Conservation (phyloP, 495 filamentous ascomycete species). For the Peziza echinospora region DNA sequence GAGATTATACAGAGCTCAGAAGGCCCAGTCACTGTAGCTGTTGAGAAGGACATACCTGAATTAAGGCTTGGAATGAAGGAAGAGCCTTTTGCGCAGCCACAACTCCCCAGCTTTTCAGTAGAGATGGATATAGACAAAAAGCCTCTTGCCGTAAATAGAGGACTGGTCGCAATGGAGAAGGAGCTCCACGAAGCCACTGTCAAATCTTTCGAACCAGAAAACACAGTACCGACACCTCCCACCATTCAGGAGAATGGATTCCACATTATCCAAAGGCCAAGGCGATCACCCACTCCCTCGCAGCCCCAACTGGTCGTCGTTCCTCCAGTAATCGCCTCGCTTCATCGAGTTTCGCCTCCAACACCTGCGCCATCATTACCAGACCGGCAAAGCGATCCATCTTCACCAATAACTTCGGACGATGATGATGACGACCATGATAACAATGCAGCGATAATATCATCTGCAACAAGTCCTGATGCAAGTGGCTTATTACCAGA, state of each 20-base stretch:
- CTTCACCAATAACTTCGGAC: constrained; percentile 15
- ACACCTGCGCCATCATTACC: constrained; percentile 9
- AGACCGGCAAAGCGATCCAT: constrained; percentile 7
- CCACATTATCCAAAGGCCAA: not conserved
- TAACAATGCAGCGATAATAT: constrained; percentile 10
- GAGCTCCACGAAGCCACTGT: not conserved
- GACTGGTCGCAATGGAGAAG: not conserved
- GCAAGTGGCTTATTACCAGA: constrained; percentile 8
- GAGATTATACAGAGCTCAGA: too few relatives aligned
- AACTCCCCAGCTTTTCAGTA: too few relatives aligned
- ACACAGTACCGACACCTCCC: not conserved
- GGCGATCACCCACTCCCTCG: not conserved
- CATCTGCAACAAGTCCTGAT: constrained; percentile 20
- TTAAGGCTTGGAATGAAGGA: too few relatives aligned
- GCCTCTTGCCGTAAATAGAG: not conserved
- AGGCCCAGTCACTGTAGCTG: too few relatives aligned
- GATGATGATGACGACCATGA: constrained; percentile 10
- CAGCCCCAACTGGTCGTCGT: not conserved
- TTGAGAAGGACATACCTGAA: too few relatives aligned
- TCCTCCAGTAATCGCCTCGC: constrained; percentile 2
- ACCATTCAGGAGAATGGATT: not conserved
- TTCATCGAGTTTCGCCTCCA: constrained; percentile 8
- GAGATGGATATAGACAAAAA: too few relatives aligned
- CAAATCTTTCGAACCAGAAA: not conserved
- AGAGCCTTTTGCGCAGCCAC: too few relatives aligned